Evolutionary conservation across 1,139 yeast genomes (phyloP).

Genomic region (Blastobotrys elegans): DNA sequence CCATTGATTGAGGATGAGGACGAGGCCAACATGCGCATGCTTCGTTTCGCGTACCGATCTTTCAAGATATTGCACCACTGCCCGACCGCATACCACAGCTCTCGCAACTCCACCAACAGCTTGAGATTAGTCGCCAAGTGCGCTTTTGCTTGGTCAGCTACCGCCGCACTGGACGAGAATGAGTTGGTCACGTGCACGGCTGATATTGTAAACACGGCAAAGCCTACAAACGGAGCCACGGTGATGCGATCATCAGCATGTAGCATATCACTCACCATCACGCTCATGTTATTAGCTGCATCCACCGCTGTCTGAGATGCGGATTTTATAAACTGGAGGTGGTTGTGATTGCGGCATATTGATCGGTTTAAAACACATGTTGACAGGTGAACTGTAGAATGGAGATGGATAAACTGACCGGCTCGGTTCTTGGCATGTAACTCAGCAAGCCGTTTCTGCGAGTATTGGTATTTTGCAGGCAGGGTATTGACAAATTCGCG

Average conservation of each 20-base stretch:
- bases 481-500: slow-evolving; percentile 16
- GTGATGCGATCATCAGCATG: slow-evolving; percentile 30
- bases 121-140: slow-evolving; percentile 33
- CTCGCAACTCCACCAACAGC: slow-evolving; percentile 32
- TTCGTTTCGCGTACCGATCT: slow-evolving; percentile 28
- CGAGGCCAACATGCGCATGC: no score
- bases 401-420: slow-evolving; percentile 28
- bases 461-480: slow-evolving; percentile 25
- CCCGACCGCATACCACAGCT: slow-evolving; percentile 35
- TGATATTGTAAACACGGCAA: slow-evolving; percentile 35
- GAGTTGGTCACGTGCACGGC: slow-evolving; percentile 36
- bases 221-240: slow-evolving; percentile 37
- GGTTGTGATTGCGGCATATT: slow-evolving; percentile 18
- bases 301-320: slow-evolving; percentile 28
- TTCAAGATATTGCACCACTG: slow-evolving; percentile 36
- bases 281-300: slow-evolving; percentile 33
- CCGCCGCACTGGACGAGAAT: slow-evolving; percentile 29
- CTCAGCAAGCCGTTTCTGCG: slow-evolving; percentile 21
- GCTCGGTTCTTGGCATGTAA: slow-evolving; percentile 22
- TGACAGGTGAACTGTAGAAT: slow-evolving; percentile 25
- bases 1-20: slow-evolving; percentile 10
- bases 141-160: slow-evolving; percentile 32
- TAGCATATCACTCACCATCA: slow-evolving; percentile 30
- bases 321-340: slow-evolving; percentile 24
- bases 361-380: slow-evolving; percentile 26